phyloP scores from a whole-genome alignment of 768 basidiomycete species.

The Scleroderma citrinum region DNA sequence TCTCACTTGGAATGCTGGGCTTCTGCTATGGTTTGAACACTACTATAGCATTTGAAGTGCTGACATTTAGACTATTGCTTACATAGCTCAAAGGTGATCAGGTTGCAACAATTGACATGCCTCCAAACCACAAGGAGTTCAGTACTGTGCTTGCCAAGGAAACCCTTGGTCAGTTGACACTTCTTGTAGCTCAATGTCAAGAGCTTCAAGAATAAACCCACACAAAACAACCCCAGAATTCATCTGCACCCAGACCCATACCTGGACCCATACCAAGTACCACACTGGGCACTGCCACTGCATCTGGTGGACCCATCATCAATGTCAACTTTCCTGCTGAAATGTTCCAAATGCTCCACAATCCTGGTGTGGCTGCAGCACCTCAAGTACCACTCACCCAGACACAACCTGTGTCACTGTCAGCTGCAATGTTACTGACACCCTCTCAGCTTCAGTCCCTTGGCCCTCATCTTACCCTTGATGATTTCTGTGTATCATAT shows the following conservation, averaged over 20 bases:
- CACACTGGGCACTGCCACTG: not conserved
- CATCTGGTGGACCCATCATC: not conserved
- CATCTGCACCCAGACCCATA: no score
- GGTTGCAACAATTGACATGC: not conserved
- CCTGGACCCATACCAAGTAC: no score
- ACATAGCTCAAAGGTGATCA: not conserved
- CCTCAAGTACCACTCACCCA: not conserved
- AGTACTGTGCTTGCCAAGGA: not conserved
- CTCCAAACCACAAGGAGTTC: conserved; percentile 1
- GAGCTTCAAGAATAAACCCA: not conserved
- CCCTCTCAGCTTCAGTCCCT: not conserved
- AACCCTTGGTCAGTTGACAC: not conserved
- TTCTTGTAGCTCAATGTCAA: not conserved
- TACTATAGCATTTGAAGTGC: no score
- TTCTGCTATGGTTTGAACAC: not conserved
- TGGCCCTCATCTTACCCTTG: conserved; percentile 13
- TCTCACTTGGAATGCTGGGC: conserved; percentile 2
- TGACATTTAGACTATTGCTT: not conserved
- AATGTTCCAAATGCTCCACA: not conserved
- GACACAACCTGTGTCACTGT: not conserved
- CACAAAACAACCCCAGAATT: no score
- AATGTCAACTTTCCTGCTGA: not conserved
- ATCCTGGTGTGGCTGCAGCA: not conserved
- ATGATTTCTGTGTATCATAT: conserved; percentile 24
- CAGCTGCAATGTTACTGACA: not conserved